Base-by-base conservation (phyloP, 2,329 filamentous ascomycete genomes). In the Didymella lethalis region DNA sequence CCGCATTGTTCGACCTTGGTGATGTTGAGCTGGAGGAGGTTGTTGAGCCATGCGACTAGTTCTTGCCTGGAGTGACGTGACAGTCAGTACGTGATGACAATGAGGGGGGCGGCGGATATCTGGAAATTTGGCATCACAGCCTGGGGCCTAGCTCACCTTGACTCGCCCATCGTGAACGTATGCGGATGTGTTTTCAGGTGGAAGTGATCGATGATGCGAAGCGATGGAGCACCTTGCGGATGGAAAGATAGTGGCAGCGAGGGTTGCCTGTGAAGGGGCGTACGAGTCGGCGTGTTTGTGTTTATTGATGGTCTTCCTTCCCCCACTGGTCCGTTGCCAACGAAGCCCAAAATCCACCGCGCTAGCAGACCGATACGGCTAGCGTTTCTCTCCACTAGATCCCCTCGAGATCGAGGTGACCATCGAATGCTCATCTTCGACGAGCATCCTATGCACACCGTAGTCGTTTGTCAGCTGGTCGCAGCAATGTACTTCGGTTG, bases 1-100 rank as follows among this genome's bases (percentile, higher is more conserved):
- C 95, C 95, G 79, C 94, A 98, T 85, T 99, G 95, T 83, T 99
- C 95, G 78, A 99, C 92, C 82, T 97, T 98, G 73, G 85, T 98
- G 73, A 99, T 88, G 83, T 98, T 99, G 75, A 99, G 90, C 83
- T 97, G 93, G 50, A 99, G 88, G 64, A 99, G 90, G 85, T 91
- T 94, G 85, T 99, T 99, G 68, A 98, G 84, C 95, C 95, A 99
- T 82, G 89, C 86, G 71, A 99, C 85, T 71, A 99, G 88, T 83
- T 99, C 95, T 82, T 99, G 95, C 84, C 95, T 98, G 65, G 62
- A 29, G 46, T 45, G 45, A 31, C 32, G 47, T n/a, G n/a, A 11
- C 34, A 26, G 64, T 73, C 54, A 73, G 69, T 57, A 54, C 54
- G 45, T 57, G 63, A 54, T 51, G 40, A 56, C 38, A 25, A 38